Conservation (phyloP, 441 rosid species). For the Bocquillonia castaneifolia region DNA sequence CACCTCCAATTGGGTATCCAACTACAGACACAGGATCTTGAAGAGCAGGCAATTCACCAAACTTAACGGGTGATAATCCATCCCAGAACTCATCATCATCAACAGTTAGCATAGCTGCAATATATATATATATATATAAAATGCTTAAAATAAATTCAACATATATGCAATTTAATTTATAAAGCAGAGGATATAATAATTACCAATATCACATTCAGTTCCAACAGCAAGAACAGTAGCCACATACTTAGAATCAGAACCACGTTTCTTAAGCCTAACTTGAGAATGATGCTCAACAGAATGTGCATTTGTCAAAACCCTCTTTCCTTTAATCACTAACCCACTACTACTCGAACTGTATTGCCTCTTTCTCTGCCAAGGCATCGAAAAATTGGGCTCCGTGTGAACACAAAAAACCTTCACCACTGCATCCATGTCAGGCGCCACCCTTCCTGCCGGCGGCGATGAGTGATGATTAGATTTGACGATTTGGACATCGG, state of each 20-base stretch:
- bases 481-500: background rate
- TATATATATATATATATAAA: conserved; percentile 4
- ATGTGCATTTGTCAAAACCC: conserved; percentile 81
- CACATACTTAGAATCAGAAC: conserved; percentile 76
- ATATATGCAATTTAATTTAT: background rate
- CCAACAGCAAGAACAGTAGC: conserved; percentile 84
- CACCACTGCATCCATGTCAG: conserved; percentile 84
- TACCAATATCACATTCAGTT: conserved; percentile 90
- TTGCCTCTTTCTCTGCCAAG: conserved; percentile 88
- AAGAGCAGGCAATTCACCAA: conserved; percentile 84
- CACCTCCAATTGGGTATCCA: conserved; percentile 95
- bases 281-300: conserved; percentile 86
- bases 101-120: conserved; percentile 79
- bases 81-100: conserved; percentile 89
- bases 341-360: conserved; percentile 83
- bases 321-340: conserved; percentile 61
- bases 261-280: conserved; percentile 82
- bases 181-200: too few species aligned
- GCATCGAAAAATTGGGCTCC: conserved; percentile 76
- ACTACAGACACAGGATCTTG: conserved; percentile 95
- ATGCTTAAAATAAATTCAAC: too few species aligned
- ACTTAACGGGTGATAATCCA: conserved; percentile 76
- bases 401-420: conserved; percentile 89
- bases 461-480: too few species aligned
- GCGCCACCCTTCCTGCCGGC: conserved; percentile 25